Evolutionary conservation across 2,329 filamentous ascomycete genomes (phyloP), one percentile per base, ranked within the genome.

Genomic region (Chaetomiaceae sp.): DNA sequence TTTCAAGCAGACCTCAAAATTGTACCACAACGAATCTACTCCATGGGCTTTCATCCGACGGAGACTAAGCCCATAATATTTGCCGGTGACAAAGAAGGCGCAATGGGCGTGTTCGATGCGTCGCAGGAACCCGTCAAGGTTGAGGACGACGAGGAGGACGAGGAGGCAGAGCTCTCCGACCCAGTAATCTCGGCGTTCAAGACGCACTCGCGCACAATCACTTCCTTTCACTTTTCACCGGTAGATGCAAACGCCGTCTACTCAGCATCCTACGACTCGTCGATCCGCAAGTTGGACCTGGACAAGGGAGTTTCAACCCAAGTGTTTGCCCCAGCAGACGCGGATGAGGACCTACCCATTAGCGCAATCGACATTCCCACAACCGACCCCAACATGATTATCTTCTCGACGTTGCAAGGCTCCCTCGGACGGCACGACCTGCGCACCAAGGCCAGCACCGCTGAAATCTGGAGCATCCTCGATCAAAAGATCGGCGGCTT

Each of bases 401-500:
- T 90, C 65, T 97, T 96, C 70, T 92, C 91, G 0, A 96, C 92
- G 0, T 74, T 99, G 0, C 79, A 88, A 30, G 94, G 94, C 1
- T 76, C 75, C 0, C 85, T 97, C 25, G 91, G 91, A 0, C 84
- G 87, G 1, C 84, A 94, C 64, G 94, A 99, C 64, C 77, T 86
- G 50, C 83, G 92, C 7, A 77, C 79, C 0, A 72, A 76, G 0
- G 69, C 77, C 0, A 71, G 71, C 6, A 76, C 82, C 2, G 77
- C 80, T 0, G 81, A 90, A 14, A 73, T 87, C 1, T 95, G 89
- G 80, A 77, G 82, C 8, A 74, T 97, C 0, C 87, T 85, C 0
- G 90, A 95, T 48, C 91, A 95, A 68, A 99, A 99, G 66, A 96
- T 99, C 49, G 94, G 94, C 16, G 94, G 94, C 0, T 97, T 97